phyloP scores from a whole-genome alignment of 257 asterid species.

The Plantago major region DNA sequence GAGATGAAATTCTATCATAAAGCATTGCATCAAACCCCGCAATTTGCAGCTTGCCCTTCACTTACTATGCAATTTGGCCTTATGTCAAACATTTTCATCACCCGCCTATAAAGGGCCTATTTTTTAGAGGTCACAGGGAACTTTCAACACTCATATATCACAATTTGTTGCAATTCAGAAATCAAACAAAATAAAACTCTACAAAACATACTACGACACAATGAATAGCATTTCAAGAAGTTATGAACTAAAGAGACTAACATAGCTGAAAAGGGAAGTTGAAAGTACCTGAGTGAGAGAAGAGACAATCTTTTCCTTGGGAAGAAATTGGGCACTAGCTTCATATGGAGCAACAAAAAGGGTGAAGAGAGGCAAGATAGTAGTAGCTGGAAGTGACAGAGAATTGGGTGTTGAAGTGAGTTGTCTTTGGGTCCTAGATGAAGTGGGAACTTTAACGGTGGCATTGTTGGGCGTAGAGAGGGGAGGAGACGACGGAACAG shows the following conservation, averaged over 20 bases:
- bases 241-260: neutral
- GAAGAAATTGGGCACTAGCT: constrained; percentile 63
- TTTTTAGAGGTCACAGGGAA: too few relatives aligned
- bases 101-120: too few relatives aligned
- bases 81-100: too few relatives aligned
- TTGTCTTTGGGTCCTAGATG: constrained; percentile 5
- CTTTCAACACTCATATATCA: too few relatives aligned
- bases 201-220: too few relatives aligned
- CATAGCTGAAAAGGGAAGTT: neutral
- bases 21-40: too few relatives aligned
- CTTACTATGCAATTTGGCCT: too few relatives aligned
- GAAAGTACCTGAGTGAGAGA: constrained; percentile 70
- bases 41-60: too few relatives aligned
- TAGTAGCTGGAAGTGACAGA: constrained; percentile 47
- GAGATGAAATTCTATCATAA: too few relatives aligned
- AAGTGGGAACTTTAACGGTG: constrained; percentile 20
- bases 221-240: too few relatives aligned
- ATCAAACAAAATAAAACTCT: too few relatives aligned
- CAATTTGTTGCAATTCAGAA: too few relatives aligned
- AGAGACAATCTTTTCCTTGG: constrained; percentile 80
- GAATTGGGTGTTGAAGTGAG: constrained; percentile 19
- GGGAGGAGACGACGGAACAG: constrained; percentile 36
- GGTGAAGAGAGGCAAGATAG: constrained; percentile 58
- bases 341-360: constrained; percentile 51
- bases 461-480: constrained; percentile 27